Evolutionary conservation across 2,329 filamentous ascomycete genomes (phyloP), one percentile per base, ranked within the genome.

Genomic region (Myriosclerotinia duriaeana): DNA sequence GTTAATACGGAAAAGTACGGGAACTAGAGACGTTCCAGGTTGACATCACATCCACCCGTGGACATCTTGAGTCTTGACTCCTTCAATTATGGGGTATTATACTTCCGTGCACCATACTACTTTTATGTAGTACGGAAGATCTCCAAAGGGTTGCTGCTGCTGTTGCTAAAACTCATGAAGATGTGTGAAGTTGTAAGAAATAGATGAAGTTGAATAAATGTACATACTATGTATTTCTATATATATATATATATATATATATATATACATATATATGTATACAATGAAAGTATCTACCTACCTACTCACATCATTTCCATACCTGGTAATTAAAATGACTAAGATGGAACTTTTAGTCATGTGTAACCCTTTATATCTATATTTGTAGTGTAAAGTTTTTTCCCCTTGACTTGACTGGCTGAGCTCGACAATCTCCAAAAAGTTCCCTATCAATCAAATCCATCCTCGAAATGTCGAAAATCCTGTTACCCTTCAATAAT

Each of bases 1-100:
- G 38, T 40, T 58, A 22, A 7, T 58, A 26, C 55, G 55, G 55
- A 15, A 58, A 58, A 58, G 22, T 34, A 58, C 55, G 55, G 40
- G 40, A 58, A 38, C 3, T 26, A 26, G 26, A 26, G 26, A 26
- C 26, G 26, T 26, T n/a, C n/a, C n/a, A n/a, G n/a, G n/a, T n/a
- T 26, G 26, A 26, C 26, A 26, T 26, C 26, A 26, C 26, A 26
- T 26, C 26, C 26, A 26, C 26, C n/a, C n/a, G n/a, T n/a, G n/a
- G n/a, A n/a, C n/a, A n/a, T n/a, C n/a, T n/a, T n/a, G n/a, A n/a
- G 3, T 26, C 26, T 26, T 56, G 34, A 26, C 38, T 22, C 5
- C 22, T 20, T 26, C 38, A 56, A 42, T 56, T 38, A 56, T 42
- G 54, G 54, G 54, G 54, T 56, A 56, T 40, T 4, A 12, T 8